Conservation (phyloP, 164 flowering plant species). For the Nymphaea colorata region DNA sequence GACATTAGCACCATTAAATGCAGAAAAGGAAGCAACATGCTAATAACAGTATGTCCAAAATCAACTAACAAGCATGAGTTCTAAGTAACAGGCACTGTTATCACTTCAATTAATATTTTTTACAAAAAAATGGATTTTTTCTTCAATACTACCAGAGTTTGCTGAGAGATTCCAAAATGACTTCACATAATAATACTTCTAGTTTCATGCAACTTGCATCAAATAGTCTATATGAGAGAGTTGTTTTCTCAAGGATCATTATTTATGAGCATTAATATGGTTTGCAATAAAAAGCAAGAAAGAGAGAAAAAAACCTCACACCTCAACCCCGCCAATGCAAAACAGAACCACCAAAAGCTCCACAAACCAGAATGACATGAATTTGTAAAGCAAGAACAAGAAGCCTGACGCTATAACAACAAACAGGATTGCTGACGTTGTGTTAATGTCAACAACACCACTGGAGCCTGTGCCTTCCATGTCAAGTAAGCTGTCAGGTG, state of each 20-base stretch:
- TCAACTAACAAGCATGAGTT: too few species aligned
- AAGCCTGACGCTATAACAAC: constrained; percentile 85
- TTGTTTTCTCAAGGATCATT: not conserved
- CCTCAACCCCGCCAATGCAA: constrained; percentile 98
- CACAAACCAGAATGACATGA: constrained; percentile 88
- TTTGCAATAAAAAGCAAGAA: not conserved
- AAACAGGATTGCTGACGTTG: constrained; percentile 71
- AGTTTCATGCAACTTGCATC: too few species aligned
- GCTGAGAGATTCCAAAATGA: too few species aligned
- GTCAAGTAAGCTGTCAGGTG: constrained; percentile 42
- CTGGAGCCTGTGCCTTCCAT: constrained; percentile 20
- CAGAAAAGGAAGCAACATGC: too few species aligned
- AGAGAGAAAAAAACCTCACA: constrained; percentile 13
- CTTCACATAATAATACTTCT: too few species aligned
- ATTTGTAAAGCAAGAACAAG: constrained; percentile 81
- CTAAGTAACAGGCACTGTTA: too few species aligned
- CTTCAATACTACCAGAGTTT: too few species aligned
- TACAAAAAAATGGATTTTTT: too few species aligned
- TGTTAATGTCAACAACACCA: constrained; percentile 76
- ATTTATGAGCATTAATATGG: not conserved
- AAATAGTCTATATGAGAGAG: too few species aligned
- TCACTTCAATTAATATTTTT: too few species aligned
- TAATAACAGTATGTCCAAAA: too few species aligned
- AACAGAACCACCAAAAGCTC: constrained; percentile 92
- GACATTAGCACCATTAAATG: too few species aligned